phyloP scores from a whole-genome alignment of 495 filamentous ascomycete genomes.

The Neurospora tetraspora region DNA sequence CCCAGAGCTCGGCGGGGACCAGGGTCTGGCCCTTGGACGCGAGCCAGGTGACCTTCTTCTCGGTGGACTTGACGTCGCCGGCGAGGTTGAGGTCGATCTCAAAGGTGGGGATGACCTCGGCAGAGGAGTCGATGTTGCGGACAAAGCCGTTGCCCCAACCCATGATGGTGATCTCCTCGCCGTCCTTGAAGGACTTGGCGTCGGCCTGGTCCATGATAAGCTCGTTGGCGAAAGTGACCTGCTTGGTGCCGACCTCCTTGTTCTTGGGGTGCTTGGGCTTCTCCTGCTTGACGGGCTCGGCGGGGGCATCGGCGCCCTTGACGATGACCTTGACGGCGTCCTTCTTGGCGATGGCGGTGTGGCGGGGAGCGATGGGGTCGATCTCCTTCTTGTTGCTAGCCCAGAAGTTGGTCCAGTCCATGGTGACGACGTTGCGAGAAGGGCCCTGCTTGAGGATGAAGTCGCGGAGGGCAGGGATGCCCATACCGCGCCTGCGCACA shows the following conservation, averaged over 20 bases:
- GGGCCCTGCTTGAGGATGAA: conserved; percentile 93
- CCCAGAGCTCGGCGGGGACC: conserved; percentile 72
- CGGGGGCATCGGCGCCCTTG: conserved; percentile 51
- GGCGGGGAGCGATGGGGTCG: conserved; percentile 75
- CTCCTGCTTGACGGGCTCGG: conserved; percentile 54
- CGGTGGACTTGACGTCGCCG: conserved; percentile 87
- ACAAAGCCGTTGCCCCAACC: conserved; percentile 91
- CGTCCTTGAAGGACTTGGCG: conserved; percentile 65
- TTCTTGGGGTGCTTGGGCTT: conserved; percentile 86
- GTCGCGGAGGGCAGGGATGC: conserved; percentile 74
- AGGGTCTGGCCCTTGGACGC: conserved; percentile 63
- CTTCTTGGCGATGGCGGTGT: conserved; percentile 66
- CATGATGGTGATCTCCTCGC: conserved; percentile 94
- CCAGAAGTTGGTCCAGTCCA: conserved; percentile 91
- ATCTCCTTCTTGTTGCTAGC: conserved; percentile 93
- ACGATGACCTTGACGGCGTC: conserved; percentile 58
- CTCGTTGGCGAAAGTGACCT: conserved; percentile 60
- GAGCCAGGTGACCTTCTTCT: conserved; percentile 93
- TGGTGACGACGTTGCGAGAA: conserved; percentile 75
- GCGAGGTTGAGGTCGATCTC: conserved; percentile 74
- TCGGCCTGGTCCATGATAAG: conserved; percentile 81
- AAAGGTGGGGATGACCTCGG: conserved; percentile 51
- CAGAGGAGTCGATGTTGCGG: conserved; percentile 40
- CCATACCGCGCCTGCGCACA: conserved; percentile 83
- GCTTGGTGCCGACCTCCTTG: conserved; percentile 70